phyloP scores from a whole-genome alignment of 2,329 filamentous ascomycete species.

The Pseudogymnoascus sp. region DNA sequence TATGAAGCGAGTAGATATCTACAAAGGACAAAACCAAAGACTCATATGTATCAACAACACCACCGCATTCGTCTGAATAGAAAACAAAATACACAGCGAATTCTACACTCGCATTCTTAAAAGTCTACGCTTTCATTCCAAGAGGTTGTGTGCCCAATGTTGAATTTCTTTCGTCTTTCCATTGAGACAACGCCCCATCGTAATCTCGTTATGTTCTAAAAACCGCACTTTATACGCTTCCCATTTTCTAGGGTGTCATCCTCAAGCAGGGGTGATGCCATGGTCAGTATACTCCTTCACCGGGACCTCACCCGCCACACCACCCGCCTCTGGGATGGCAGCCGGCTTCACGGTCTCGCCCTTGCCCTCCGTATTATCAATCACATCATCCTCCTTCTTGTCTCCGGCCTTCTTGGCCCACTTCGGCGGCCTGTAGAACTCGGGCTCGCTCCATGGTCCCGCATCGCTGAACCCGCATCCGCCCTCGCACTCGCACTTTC shows the following conservation, averaged over 20 bases:
- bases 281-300: not conserved
- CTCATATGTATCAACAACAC: not conserved
- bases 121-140: not conserved
- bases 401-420: constrained; percentile 46
- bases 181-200: not conserved
- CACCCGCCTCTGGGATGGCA: not conserved
- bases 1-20: not conserved
- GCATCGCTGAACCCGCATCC: constrained; percentile 82
- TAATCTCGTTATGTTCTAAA: constrained; percentile 1
- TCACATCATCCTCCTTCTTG: constrained; percentile 29
- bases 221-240: not conserved
- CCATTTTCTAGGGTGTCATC: not conserved
- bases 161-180: not conserved
- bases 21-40: not conserved
- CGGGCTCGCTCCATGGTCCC: constrained; percentile 75
- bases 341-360: constrained; percentile 16
- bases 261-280: not conserved
- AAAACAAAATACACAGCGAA: not conserved
- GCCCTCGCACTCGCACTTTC: constrained; percentile 70
- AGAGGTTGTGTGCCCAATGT: not conserved
- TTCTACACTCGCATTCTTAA: not conserved
- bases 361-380: constrained; percentile 30
- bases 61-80: not conserved
- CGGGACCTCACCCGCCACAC: not conserved
- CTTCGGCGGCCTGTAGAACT: constrained; percentile 60